Evolutionary conservation across 768 basidiomycete species (phyloP).

Genomic region (Amanita subjunquillea): DNA sequence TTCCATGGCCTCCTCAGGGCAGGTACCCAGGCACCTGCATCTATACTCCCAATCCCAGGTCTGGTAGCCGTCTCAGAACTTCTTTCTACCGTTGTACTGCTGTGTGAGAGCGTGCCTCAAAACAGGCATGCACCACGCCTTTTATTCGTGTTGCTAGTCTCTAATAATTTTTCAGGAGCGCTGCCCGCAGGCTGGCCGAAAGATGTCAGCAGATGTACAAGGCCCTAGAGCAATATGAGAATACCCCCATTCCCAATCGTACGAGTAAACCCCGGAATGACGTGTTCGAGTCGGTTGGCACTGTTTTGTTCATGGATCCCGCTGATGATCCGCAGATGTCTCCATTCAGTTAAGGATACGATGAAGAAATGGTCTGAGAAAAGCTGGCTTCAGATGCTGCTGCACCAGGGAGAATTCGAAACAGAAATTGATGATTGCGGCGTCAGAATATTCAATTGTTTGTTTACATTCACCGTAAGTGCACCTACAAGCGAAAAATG

Average conservation of each 20-base stretch:
- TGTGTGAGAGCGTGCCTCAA: slow-evolving; percentile 34
- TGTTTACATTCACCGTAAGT: slow-evolving; percentile 36
- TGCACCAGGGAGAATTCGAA: slow-evolving; percentile 33
- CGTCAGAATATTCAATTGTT: slow-evolving; percentile 30
- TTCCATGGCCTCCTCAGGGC: neutral
- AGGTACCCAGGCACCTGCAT: slow-evolving; percentile 32
- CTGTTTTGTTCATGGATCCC: neutral
- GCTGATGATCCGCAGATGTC: slow-evolving; percentile 8
- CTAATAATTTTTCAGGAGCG: slow-evolving; percentile 20
- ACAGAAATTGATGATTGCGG: slow-evolving; percentile 37
- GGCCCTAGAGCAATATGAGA: slow-evolving; percentile 24
- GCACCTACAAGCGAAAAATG: neutral
- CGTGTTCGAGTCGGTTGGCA: slow-evolving; percentile 13
- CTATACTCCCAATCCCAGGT: slow-evolving; percentile 38
- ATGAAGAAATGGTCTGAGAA: slow-evolving; percentile 36
- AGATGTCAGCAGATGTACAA: slow-evolving; percentile 33
- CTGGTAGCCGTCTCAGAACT: slow-evolving; percentile 31
- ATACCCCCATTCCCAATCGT: slow-evolving; percentile 21
- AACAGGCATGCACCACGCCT: slow-evolving; percentile 29
- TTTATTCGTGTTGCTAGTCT: slow-evolving; percentile 1
- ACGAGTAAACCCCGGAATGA: slow-evolving; percentile 22
- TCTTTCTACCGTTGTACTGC: slow-evolving; percentile 30
- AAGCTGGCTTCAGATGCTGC: slow-evolving; percentile 28
- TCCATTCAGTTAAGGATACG: slow-evolving; percentile 22
- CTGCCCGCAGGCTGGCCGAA: slow-evolving; percentile 33